Base-by-base conservation (phyloP, 2,329 filamentous ascomycete species). In the Anthostomella pinea region DNA sequence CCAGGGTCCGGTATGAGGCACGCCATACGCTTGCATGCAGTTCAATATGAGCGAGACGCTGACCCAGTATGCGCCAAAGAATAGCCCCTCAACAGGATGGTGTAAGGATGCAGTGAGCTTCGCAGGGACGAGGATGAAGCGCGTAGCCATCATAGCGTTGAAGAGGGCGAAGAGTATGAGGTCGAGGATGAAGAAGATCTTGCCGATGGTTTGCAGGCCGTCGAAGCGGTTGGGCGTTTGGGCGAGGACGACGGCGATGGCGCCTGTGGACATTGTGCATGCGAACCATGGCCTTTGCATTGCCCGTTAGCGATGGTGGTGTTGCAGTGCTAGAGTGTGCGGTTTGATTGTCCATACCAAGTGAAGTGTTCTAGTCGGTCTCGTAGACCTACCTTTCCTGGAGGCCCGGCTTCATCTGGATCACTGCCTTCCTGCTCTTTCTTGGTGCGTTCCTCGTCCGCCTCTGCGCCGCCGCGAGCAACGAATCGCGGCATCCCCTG, bases 61-160 rank as follows among this genome's bases (percentile, higher is more conserved):
- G 38, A 85, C 79, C 22, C 81, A 65, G 4, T 70, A 70, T 2
- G 79, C 77, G 0, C 79, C 79, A 5, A 81, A 72, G 58, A 83
- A 85, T 6, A 84, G 65, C 16, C 71, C 75, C 51, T 85, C 81
- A 0, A 79, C 83, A 0, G 81, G 80, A 60, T 84, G 79, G 22
- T 77, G 55, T 29, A 84, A 72, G 0, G 73, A 79, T 1, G 75
- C 69, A 45, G 65, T 68, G 51, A 85, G 79, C 0, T 7, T 16
- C n/a, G 6, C 10, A n/a, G 30, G 30, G 20, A 6, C 8, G 20
- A 19, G 19, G 20, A n/a, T 11, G 30, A 33, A 33, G 4, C 30
- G 30, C 19, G 25, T 5, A 7, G 20, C 19, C n/a, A 33, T 26
- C n/a, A 47, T 29, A 9, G 44, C 24, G 14, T 41, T 35, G 76